phyloP scores from a whole-genome alignment of 768 basidiomycete species.

The Melanogaster broomeanus region DNA sequence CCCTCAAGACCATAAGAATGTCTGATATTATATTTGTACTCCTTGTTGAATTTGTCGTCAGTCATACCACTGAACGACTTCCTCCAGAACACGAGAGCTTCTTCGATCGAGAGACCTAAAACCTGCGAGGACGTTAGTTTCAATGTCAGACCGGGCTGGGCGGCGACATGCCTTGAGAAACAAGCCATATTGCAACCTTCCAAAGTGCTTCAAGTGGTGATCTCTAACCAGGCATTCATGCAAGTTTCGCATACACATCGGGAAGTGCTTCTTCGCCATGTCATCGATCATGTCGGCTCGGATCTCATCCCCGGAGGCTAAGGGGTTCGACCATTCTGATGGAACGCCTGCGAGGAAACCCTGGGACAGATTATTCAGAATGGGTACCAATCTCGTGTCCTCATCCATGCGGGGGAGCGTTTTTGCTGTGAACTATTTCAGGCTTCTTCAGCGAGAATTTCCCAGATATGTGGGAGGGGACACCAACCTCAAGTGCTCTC shows the following conservation, averaged over 20 bases:
- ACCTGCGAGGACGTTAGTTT: slow-evolving; percentile 51
- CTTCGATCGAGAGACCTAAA: slow-evolving; percentile 90
- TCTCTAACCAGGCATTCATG: slow-evolving; percentile 78
- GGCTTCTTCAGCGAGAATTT: slow-evolving; percentile 8
- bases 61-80: slow-evolving; percentile 76
- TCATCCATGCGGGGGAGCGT: slow-evolving; percentile 91
- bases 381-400: slow-evolving; percentile 86
- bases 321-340: slow-evolving; percentile 70
- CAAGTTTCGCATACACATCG: slow-evolving; percentile 91
- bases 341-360: slow-evolving; percentile 92
- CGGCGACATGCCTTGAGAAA: slow-evolving; percentile 80
- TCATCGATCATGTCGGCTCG: slow-evolving; percentile 95
- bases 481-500: slow-evolving; percentile 71
- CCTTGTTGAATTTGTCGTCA: slow-evolving; percentile 97
- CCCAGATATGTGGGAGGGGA: neutral
- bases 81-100: slow-evolving; percentile 92
- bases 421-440: slow-evolving; percentile 73
- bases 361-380: slow-evolving; percentile 88
- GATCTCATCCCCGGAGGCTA: slow-evolving; percentile 62
- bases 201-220: slow-evolving; percentile 90
- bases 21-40: slow-evolving; percentile 96
- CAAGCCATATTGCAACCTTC: slow-evolving; percentile 85
- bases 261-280: slow-evolving; percentile 86
- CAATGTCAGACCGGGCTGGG: neutral
- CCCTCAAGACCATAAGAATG: slow-evolving; percentile 95